Evolutionary conservation across 73 alveolate genomes (phyloP).

Genomic region (Symbiodinium pilosum): DNA sequence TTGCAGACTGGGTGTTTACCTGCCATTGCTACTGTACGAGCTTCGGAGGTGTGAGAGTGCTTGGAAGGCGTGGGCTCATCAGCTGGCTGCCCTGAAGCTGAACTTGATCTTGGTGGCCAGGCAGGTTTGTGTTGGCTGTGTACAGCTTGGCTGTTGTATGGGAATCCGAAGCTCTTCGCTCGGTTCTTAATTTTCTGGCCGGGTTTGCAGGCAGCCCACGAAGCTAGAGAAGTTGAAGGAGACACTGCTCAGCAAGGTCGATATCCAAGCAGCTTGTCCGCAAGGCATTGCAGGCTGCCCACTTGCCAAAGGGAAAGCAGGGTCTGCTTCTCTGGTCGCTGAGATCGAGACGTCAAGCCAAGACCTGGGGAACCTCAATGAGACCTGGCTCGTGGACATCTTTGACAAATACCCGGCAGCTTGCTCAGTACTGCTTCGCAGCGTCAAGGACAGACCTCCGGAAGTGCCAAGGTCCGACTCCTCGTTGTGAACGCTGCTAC

Average conservation of each 20-base stretch:
- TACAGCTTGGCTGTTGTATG: no score
- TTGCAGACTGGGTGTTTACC: no score
- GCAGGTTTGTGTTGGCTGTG: neutral
- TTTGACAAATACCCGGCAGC: neutral
- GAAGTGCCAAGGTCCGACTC: neutral
- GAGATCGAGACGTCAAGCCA: slow-evolving; percentile 15
- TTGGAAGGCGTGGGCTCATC: slow-evolving; percentile 44
- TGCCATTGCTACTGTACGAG: no score
- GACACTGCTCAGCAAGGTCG: slow-evolving; percentile 25
- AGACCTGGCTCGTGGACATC: slow-evolving; percentile 3
- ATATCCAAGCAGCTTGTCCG: neutral
- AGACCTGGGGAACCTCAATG: slow-evolving; percentile 21
- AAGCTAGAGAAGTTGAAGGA: slow-evolving; percentile 20
- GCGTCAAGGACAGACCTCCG: no score
- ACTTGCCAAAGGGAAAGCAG: neutral
- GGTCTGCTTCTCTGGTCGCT: neutral
- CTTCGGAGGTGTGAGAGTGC: no score
- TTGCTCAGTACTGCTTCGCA: no score
- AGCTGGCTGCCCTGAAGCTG: slow-evolving; percentile 6
- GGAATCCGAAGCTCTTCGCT: no score
- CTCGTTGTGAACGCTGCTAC: slow-evolving; percentile 23
- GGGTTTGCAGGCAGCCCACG: neutral
- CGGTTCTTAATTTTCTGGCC: no score
- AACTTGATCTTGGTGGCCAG: slow-evolving; percentile 64
- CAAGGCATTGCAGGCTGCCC: neutral